Conservation (phyloP, 352 stramenopile species). For the Blastocystis sp. region DNA sequence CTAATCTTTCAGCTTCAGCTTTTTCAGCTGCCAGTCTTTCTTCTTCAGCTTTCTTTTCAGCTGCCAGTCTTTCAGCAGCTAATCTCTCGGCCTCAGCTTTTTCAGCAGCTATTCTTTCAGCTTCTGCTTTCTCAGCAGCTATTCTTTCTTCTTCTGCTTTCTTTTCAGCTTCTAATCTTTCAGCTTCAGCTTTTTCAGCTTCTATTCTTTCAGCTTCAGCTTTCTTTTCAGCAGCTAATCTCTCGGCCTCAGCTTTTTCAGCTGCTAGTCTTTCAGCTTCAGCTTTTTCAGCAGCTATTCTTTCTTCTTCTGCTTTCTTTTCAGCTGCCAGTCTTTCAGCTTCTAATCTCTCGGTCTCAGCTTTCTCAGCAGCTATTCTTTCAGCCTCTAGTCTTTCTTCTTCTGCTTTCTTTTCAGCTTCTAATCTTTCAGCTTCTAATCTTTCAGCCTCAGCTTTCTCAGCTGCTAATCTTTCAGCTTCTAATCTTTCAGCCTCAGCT, state of each 20-base stretch:
- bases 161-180: background rate
- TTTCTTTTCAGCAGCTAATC: background rate
- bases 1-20: background rate
- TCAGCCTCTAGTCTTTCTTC: background rate
- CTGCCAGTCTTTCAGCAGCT: background rate
- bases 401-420: background rate
- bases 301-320: background rate
- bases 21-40: background rate
- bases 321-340: background rate
- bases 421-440: background rate
- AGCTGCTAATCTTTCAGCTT: background rate
- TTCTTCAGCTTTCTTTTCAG: background rate
- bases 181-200: background rate
- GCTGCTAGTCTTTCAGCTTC: background rate
- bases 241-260: background rate
- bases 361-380: background rate
- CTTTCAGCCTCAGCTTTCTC: background rate
- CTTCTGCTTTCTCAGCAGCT: background rate
- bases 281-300: conserved; percentile 5
- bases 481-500: background rate
- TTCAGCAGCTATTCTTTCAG: background rate
- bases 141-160: background rate
- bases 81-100: background rate
- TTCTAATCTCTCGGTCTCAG: background rate
- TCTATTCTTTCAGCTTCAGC: background rate